These are phyloP conservation scores for Mucor indicus DNA, from an alignment of 371 early-diverging fungal genomes.

Conservation along the genomic window DNA sequence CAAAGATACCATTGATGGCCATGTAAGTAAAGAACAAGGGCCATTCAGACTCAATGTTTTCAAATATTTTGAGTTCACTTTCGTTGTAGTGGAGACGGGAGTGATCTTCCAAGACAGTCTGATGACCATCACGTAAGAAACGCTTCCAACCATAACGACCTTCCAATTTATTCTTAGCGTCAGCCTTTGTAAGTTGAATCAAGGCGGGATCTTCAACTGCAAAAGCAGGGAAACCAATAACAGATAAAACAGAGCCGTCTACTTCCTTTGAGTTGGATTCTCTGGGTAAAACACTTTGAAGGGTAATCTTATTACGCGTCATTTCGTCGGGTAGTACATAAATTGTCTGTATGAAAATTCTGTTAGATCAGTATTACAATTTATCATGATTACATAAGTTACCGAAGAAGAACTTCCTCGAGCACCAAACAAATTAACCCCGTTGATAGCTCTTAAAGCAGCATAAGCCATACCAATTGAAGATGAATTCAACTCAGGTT, in stretches of 20 bases:
- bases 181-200: constrained; percentile 63
- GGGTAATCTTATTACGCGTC: constrained; percentile 78
- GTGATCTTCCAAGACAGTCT: constrained; percentile 79
- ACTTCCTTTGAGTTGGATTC: constrained; percentile 90
- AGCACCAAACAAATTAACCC: constrained; percentile 82
- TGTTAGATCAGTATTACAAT: too few species aligned
- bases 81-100: constrained; percentile 79
- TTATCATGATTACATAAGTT: too few species aligned
- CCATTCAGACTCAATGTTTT: constrained; percentile 89
- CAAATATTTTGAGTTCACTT: constrained; percentile 81
- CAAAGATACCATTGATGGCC: constrained; percentile 80
- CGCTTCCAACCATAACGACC: constrained; percentile 87
- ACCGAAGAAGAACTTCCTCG: constrained; percentile 79
- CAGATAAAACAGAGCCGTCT: constrained; percentile 84
- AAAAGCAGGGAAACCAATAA: constrained; percentile 89
- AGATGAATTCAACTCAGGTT: constrained; percentile 84
- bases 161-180: constrained; percentile 80
- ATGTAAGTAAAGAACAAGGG: constrained; percentile 89
- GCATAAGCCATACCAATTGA: constrained; percentile 90
- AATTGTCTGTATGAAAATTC: too few species aligned
- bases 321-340: constrained; percentile 86
- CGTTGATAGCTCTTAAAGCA: constrained; percentile 85
- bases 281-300: constrained; percentile 82
- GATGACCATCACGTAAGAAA: constrained; percentile 89
- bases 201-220: constrained; percentile 73